These are phyloP conservation scores for Rhynchosporium agropyri DNA, from an alignment of 2,329 filamentous ascomycete species.

Conservation along the genomic window DNA sequence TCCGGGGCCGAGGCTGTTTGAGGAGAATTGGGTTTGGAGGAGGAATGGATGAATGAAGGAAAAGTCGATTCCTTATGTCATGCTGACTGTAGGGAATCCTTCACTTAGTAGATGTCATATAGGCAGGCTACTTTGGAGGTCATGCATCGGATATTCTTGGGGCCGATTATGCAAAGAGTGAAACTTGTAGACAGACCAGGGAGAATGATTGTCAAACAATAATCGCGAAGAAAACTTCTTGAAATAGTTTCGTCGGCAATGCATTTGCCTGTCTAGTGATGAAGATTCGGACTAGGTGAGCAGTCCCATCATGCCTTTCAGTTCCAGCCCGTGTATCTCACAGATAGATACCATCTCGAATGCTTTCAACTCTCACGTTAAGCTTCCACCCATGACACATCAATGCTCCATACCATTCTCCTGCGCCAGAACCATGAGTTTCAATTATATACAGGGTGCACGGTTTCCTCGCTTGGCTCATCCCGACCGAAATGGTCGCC, in stretches of 20 bases:
- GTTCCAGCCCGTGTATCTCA: not conserved
- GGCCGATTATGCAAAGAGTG: not conserved
- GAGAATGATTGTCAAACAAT: not conserved
- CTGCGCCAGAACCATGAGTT: constrained; percentile 1
- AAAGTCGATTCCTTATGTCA: not conserved
- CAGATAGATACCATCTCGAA: not conserved
- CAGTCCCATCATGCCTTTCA: not conserved
- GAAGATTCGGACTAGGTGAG: not conserved
- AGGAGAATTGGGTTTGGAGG: constrained; percentile 1
- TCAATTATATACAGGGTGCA: constrained; percentile 8
- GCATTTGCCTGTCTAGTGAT: not conserved
- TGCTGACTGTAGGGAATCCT: not conserved
- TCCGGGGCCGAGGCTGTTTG: not conserved
- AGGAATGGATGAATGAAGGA: not conserved
- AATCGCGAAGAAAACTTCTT: not conserved
- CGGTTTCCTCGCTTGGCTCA: not conserved
- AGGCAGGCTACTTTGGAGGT: not conserved
- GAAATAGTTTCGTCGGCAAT: constrained; percentile 2
- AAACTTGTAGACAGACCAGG: not conserved
- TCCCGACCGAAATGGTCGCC: not conserved
- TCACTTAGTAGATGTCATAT: not conserved
- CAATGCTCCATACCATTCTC: constrained; percentile 6
- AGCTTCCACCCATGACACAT: not conserved
- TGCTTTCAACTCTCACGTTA: not conserved
- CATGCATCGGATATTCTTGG: not conserved